Conservation (phyloP, 495 filamentous ascomycete genomes). For the Daldinia vernicosa region DNA sequence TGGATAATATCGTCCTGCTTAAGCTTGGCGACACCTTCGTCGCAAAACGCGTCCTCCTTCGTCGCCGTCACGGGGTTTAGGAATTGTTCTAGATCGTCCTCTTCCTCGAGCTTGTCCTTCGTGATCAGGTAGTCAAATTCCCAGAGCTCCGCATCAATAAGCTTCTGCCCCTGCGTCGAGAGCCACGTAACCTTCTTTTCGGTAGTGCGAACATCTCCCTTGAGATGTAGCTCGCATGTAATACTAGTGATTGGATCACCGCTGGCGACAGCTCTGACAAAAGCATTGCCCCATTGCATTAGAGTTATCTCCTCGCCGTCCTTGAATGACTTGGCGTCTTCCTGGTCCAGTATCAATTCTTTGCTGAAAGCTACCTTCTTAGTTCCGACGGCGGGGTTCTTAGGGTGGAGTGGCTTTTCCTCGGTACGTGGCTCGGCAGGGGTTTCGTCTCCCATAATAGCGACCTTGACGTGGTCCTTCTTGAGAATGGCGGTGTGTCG, state of each 20-base stretch:
- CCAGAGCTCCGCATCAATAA: constrained; percentile 83
- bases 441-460: constrained; percentile 68
- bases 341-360: constrained; percentile 82
- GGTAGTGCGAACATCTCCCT: constrained; percentile 92
- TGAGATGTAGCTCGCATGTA: constrained; percentile 81
- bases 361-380: constrained; percentile 84
- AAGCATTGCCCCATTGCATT: constrained; percentile 95
- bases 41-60: constrained; percentile 77
- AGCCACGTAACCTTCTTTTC: constrained; percentile 97
- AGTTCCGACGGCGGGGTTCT: constrained; percentile 82
- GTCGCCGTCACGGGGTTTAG: constrained; percentile 79
- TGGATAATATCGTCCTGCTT: constrained; percentile 89
- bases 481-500: constrained; percentile 83
- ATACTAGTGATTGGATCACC: constrained; percentile 70
- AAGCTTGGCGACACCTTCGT: constrained; percentile 78
- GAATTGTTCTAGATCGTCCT: constrained; percentile 83
- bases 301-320: constrained; percentile 91
- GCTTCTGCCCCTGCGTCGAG: constrained; percentile 73
- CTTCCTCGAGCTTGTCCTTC: constrained; percentile 86
- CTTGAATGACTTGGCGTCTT: constrained; percentile 81
- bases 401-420: constrained; percentile 84
- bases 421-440: constrained; percentile 70
- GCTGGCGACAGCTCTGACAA: constrained; percentile 68
- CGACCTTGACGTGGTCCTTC: constrained; percentile 72
- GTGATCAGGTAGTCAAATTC: constrained; percentile 94